Evolutionary conservation across 768 basidiomycete species (phyloP), one percentile per base, ranked within the genome.

Genomic region (Rhodotorula kratochvilovae): DNA sequence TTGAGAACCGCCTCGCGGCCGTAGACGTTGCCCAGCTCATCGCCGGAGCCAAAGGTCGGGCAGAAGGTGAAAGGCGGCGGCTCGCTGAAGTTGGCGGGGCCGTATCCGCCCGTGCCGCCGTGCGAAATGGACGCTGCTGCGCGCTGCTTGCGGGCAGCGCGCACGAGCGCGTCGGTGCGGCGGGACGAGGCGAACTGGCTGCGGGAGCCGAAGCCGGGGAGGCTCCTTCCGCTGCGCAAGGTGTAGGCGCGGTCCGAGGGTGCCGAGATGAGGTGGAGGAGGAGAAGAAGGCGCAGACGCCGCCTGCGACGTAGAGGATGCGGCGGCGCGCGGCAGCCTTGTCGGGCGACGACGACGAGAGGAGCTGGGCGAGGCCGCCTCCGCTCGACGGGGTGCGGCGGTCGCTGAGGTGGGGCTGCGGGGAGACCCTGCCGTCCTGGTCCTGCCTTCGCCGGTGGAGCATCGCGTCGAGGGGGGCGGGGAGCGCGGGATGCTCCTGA

Each of bases 51-150:
- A 78, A 89, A 90, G 2, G 87, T 84, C 0, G 95, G 95, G 79
- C 95, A 99, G 80, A 98, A 99, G 2, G 84, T 82, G 80, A 99
- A 99, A 0, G 95, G 94, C 66, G 86, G 88, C 10, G 75, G 72
- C 54, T 76, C 76, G 54, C 63, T 67, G 55, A 76, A 78, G 74
- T 78, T 78, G 57, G 74, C 74, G 16, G 78, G 77, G 10, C 69
- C 72, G 69, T 61, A 66, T 0, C 77, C 77, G 12, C 76, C 77
- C 25, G 68, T 70, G 7, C 72, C 74, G 48, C 76, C 77, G 56
- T 74, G 74, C 51, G 51, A 62, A 63, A 72, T 53, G 35, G 56
- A 16, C n/a, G 72, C 66, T 3, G 59, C 51, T 8, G 71, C 76
- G 27, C 69, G 64, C 66, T 76, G 73, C 67, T 77, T 68, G 59